Conservation (phyloP, 2,329 filamentous ascomycete species). For the Aspergillus calidoustus region DNA sequence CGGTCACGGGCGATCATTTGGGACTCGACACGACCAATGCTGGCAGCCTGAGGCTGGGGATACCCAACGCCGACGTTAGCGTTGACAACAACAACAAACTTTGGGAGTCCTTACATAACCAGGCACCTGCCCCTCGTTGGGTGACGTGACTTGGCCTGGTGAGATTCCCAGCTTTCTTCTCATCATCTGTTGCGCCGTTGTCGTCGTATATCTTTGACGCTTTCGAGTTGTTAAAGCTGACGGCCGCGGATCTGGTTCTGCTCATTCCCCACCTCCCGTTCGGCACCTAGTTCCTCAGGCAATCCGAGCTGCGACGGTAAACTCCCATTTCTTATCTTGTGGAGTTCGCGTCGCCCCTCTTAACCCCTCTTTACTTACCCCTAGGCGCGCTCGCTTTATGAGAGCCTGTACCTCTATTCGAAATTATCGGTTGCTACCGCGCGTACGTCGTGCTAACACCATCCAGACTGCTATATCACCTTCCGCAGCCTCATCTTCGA, state of each 20-base stretch:
- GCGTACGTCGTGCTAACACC: neutral
- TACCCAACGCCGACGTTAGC: slow-evolving; percentile 11
- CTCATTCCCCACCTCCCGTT: neutral
- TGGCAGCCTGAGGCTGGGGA: neutral
- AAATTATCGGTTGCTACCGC: neutral
- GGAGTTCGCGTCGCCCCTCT: neutral
- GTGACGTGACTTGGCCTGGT: slow-evolving; percentile 16
- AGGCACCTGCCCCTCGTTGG: slow-evolving; percentile 15
- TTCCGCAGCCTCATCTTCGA: neutral
- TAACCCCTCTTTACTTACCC: neutral
- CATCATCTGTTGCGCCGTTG: neutral
- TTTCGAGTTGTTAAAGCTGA: neutral
- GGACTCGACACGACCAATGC: neutral
- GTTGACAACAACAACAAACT: slow-evolving; percentile 1
- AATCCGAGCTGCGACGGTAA: neutral
- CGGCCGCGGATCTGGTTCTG: neutral
- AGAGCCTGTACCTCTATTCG: neutral
- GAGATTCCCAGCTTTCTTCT: slow-evolving; percentile 10
- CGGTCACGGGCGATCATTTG: neutral
- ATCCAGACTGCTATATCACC: neutral
- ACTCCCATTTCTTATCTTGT: neutral
- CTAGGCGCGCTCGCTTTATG: neutral
- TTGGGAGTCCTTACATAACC: slow-evolving; percentile 16
- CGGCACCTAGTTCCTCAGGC: slow-evolving; percentile 5
- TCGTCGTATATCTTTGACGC: neutral